Evolutionary conservation across 2,329 filamentous ascomycete species (phyloP), one percentile per base, ranked within the genome.

Genomic region (Ascochyta koolunga): DNA sequence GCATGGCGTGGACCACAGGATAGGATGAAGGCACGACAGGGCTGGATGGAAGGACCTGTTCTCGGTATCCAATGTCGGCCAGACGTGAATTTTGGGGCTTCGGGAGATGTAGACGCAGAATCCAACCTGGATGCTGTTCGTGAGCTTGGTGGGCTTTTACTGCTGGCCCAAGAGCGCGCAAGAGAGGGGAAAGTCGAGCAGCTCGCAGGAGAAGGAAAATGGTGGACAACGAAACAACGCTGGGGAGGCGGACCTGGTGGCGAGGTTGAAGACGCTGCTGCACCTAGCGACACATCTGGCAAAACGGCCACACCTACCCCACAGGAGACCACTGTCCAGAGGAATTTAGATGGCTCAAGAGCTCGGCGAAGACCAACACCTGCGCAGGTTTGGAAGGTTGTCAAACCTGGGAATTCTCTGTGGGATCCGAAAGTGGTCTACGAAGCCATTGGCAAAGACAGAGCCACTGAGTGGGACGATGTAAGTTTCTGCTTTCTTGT

Each of bases 341-440:
- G 70, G 33, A 62, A 67, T 24, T 49, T 59, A 24, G 60, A 67
- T 19, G 68, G 66, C 4, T 68, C 71, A 10, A 73, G 65, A 48
- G 59, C 62, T 16, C 67, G 73, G 56, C 77, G 76, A 36, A 78
- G 74, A 61, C 70, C 79, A 51, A 77, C 77, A 3, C 77, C 78
- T 24, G 74, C 72, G 11, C 79, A 83, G 58, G 75, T 78, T 15
- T 86, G 83, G 83, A 81, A 81, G 60, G 71, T 77, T 10, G 61
- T 86, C 19, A 79, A 78, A 62, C 78, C 80, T 11, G 78, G 80
- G 0, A 76, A 76, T 16, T 78, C 77, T 49, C 64, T 80, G 11
- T 87, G 84, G 84, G 84, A 87, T 67, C 78, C 78, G 27, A 81
- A 79, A 56, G 78, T 83, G 56, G 76, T 74, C 39, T 86, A 86